phyloP scores from a whole-genome alignment of 306 rosid genomes.

The Rosa rugosa region DNA sequence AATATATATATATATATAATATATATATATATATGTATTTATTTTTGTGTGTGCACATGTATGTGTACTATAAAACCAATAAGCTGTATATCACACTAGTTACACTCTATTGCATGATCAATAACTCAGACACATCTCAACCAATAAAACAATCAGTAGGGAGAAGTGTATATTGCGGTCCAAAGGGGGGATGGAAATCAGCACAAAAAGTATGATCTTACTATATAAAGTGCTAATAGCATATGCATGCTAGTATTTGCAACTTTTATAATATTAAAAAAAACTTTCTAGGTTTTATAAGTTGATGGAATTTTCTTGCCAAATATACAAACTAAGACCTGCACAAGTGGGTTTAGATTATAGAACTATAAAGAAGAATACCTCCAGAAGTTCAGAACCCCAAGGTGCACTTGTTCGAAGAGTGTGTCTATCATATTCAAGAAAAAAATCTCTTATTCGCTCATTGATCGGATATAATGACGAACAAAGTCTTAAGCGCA shows the following conservation, averaged over 20 bases:
- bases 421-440: conserved; percentile 95
- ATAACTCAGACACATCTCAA: background rate
- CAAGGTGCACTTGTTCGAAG: conserved; percentile 99
- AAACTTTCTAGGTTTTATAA: background rate
- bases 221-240: background rate
- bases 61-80: background rate
- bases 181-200: background rate
- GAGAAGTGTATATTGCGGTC: background rate
- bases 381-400: conserved; percentile 99
- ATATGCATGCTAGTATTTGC: no score
- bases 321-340: background rate
- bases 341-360: conserved; percentile 1
- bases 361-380: conserved; percentile 34
- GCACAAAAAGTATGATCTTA: background rate
- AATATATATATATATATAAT: no score
- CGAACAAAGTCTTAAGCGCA: conserved; percentile 92
- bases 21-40: no score
- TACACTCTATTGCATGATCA: background rate
- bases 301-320: background rate
- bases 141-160: background rate
- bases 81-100: background rate
- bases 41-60: no score
- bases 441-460: conserved; percentile 92
- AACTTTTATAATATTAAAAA: background rate
- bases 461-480: conserved; percentile 92